phyloP scores from a whole-genome alignment of 2,329 filamentous ascomycete genomes.

The Diaporthe batatas region DNA sequence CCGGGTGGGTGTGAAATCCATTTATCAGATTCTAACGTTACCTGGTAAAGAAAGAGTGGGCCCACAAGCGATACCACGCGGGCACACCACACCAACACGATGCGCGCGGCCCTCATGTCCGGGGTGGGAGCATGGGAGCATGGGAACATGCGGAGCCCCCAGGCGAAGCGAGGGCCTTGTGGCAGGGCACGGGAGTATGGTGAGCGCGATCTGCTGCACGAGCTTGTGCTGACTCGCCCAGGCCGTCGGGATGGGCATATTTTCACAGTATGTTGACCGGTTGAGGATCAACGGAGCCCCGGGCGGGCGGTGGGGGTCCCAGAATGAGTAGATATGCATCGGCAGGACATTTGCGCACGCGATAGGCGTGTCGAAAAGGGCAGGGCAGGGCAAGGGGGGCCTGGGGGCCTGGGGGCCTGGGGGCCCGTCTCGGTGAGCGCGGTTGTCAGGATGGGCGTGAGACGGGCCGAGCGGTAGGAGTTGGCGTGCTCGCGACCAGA shows the following conservation, averaged over 20 bases:
- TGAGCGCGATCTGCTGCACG: constrained; percentile 3
- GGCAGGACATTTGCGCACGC: not conserved
- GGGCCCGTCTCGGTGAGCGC: constrained; percentile 17
- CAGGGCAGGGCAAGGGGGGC: not conserved
- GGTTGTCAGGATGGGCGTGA: constrained; percentile 3
- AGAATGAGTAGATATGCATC: not conserved
- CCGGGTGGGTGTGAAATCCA: constrained; percentile 17
- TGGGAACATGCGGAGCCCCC: constrained; percentile 8
- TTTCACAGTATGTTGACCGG: not conserved
- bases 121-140: constrained; percentile 2
- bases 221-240: constrained; percentile 26
- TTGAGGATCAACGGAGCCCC: not conserved
- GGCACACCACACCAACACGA: constrained; percentile 15
- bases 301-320: not conserved
- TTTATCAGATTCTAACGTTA: constrained; percentile 32
- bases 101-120: not conserved
- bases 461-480: constrained; percentile 32
- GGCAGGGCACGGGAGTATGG: not conserved
- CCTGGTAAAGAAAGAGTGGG: constrained; percentile 15
- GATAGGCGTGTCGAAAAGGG: not conserved
- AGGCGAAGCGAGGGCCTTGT: not conserved
- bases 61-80: constrained; percentile 21
- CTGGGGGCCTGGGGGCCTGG: not conserved
- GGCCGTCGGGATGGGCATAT: constrained; percentile 11
- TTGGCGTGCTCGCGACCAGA: constrained; percentile 26